phyloP scores from a whole-genome alignment of 225 moss, liverwort and hornwort species.

The Bryum argenteum region DNA sequence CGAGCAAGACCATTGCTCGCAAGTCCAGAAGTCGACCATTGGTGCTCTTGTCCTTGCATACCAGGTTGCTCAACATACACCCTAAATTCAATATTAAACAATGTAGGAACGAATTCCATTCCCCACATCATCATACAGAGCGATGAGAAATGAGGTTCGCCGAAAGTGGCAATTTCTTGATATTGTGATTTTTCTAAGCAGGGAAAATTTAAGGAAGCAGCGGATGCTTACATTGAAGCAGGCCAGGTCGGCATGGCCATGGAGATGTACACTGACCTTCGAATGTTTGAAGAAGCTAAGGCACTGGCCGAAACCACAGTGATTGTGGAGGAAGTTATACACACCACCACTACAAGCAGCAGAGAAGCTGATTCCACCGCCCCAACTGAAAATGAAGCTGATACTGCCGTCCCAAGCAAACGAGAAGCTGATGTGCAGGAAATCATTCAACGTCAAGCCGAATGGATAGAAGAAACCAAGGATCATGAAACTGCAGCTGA shows the following conservation, averaged over 20 bases:
- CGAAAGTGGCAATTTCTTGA: background rate
- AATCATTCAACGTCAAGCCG: conserved; percentile 90
- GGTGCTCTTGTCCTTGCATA: conserved; percentile 81
- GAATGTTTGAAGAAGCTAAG: conserved; percentile 92
- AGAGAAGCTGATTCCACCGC: conserved; percentile 43
- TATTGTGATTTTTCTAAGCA: conserved; percentile 12
- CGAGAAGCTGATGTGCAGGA: conserved; percentile 73
- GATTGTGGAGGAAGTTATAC: conserved; percentile 39
- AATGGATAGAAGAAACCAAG: conserved; percentile 87
- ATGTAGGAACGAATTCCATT: background rate
- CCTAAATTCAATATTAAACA: background rate
- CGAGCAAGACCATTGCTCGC: conserved; percentile 57
- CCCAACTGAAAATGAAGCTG: conserved; percentile 40
- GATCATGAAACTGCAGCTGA: conserved; percentile 98
- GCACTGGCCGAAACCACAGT: conserved; percentile 68
- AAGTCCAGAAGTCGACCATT: conserved; percentile 61
- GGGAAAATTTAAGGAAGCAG: conserved; percentile 91
- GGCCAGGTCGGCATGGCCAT: conserved; percentile 82
- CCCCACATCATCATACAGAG: background rate
- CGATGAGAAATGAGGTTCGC: background rate
- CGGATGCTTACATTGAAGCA: conserved; percentile 76
- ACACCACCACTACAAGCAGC: conserved; percentile 33
- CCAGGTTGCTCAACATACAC: conserved; percentile 48
- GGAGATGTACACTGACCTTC: conserved; percentile 95
- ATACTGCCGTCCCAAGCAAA: conserved; percentile 34